Evolutionary conservation across 31 red algal species (phyloP).

Genomic region (Porphyra umbilicalis): DNA sequence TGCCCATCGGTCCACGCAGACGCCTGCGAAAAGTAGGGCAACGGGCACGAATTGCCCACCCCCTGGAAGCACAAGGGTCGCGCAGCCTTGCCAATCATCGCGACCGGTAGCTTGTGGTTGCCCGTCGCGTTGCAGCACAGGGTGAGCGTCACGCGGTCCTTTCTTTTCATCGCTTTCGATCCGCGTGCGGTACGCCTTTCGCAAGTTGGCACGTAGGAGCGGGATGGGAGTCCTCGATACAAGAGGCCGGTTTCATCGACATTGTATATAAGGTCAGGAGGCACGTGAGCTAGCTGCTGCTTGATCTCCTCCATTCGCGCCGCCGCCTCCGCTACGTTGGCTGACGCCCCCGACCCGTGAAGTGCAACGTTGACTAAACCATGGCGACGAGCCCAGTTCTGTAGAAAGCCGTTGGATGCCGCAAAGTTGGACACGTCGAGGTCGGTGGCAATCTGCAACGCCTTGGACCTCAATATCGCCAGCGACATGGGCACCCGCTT

Average conservation of each 20-base stretch:
- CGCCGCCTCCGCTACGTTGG: no score
- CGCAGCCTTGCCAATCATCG: conserved; percentile 7
- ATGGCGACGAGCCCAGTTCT: no score
- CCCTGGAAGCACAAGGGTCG: neutral
- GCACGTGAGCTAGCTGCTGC: neutral
- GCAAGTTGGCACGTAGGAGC: conserved; percentile 7
- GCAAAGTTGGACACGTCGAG: no score
- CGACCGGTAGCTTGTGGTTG: neutral
- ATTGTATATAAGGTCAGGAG: conserved; percentile 8
- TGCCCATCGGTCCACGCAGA: conserved; percentile 9
- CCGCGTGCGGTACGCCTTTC: conserved; percentile 15
- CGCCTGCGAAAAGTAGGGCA: conserved; percentile 1
- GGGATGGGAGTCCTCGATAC: neutral
- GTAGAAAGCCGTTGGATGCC: no score
- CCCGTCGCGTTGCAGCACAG: no score
- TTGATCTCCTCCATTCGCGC: conserved; percentile 9
- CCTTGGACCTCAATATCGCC: no score
- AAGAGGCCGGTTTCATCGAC: conserved; percentile 15
- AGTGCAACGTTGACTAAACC: no score
- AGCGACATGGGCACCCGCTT: no score
- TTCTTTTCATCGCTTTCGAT: no score
- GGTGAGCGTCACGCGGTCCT: conserved; percentile 6
- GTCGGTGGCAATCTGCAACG: no score
- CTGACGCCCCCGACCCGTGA: no score
- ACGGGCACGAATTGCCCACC: neutral